Percentiles rank a stretch among this genome's conserved stretches.
phyloP scores from a whole-genome alignment of 371 early-diverging fungal genomes.

The Actinomucor elegans region DNA sequence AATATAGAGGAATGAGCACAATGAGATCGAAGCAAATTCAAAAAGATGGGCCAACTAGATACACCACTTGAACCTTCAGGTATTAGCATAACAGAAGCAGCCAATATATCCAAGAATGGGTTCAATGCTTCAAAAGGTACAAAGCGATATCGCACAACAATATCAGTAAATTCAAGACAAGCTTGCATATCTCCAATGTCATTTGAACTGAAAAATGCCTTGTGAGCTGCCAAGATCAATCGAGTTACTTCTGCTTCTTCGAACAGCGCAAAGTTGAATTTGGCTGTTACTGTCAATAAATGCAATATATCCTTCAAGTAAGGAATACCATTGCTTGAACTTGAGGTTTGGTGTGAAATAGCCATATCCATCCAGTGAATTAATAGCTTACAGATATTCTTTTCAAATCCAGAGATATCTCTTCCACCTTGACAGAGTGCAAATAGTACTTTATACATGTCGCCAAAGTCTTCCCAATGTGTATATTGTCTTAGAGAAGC shows the following conservation, averaged over 20 bases:
- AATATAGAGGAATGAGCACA: constrained; percentile 64
- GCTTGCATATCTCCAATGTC: constrained; percentile 49
- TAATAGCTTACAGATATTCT: constrained; percentile 60
- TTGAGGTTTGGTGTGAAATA: constrained; percentile 14
- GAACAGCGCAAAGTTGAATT: constrained; percentile 71
- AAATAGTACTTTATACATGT: constrained; percentile 55
- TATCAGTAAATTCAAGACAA: constrained; percentile 66
- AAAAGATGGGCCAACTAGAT: constrained; percentile 60
- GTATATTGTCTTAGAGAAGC: constrained; percentile 52
- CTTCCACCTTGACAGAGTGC: constrained; percentile 70
- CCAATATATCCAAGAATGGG: constrained; percentile 58
- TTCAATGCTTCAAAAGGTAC: constrained; percentile 60
- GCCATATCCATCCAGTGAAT: constrained; percentile 57
- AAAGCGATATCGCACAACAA: constrained; percentile 69
- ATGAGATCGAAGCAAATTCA: constrained; percentile 66
- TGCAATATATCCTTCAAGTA: constrained; percentile 56
- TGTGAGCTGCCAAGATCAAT: constrained; percentile 53
- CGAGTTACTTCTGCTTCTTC: constrained; percentile 60
- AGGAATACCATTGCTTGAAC: constrained; percentile 14
- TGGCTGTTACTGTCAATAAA: constrained; percentile 60
- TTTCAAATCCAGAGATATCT: constrained; percentile 73
- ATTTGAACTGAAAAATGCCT: constrained; percentile 47
- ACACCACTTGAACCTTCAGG: constrained; percentile 16
- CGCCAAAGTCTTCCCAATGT: constrained; percentile 59
- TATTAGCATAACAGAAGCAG: constrained; percentile 44